Evolutionary conservation across 1,139 yeast species (phyloP).

Genomic region (Scheffersomyces illinoinensis): DNA sequence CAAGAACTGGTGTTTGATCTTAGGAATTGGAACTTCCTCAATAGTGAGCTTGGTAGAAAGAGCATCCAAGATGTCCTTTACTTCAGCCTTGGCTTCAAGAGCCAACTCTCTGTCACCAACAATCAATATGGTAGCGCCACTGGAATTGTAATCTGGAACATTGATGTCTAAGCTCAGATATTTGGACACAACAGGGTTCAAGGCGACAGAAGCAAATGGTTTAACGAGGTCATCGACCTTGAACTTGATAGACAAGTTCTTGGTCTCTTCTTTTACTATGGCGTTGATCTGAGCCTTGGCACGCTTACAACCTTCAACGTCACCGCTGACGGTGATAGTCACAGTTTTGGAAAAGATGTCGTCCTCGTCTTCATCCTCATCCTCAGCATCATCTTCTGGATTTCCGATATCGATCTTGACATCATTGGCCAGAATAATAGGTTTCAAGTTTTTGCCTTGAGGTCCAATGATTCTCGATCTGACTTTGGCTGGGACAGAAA

Average conservation of each 20-base stretch:
- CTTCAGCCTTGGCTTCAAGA: slow-evolving; percentile 46
- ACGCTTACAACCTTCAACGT: slow-evolving; percentile 73
- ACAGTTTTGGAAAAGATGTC: slow-evolving; percentile 57
- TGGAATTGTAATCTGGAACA: slow-evolving; percentile 37
- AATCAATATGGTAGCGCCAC: slow-evolving; percentile 35
- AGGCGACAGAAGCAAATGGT: slow-evolving; percentile 49
- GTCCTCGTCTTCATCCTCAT: slow-evolving; percentile 29
- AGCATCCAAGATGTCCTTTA: slow-evolving; percentile 47
- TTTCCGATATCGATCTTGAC: slow-evolving; percentile 76
- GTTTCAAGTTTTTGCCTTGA: slow-evolving; percentile 80
- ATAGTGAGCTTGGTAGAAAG: slow-evolving; percentile 39
- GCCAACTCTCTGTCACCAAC: slow-evolving; percentile 69
- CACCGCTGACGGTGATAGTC: slow-evolving; percentile 75
- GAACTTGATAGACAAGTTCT: slow-evolving; percentile 51
- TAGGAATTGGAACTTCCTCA: slow-evolving; percentile 46
- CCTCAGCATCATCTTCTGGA: slow-evolving; percentile 29
- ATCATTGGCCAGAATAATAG: slow-evolving; percentile 70
- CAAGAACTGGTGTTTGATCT: slow-evolving; percentile 45
- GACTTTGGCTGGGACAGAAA: slow-evolving; percentile 75
- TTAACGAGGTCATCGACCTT: slow-evolving; percentile 46
- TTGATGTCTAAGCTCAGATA: slow-evolving; percentile 31
- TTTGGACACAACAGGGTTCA: slow-evolving; percentile 22
- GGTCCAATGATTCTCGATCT: slow-evolving; percentile 87
- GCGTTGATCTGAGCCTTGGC: slow-evolving; percentile 72
- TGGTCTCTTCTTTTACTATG: slow-evolving; percentile 76